Evolutionary conservation across 2,329 filamentous ascomycete genomes (phyloP).

Genomic region (Hypoxylon sp.): DNA sequence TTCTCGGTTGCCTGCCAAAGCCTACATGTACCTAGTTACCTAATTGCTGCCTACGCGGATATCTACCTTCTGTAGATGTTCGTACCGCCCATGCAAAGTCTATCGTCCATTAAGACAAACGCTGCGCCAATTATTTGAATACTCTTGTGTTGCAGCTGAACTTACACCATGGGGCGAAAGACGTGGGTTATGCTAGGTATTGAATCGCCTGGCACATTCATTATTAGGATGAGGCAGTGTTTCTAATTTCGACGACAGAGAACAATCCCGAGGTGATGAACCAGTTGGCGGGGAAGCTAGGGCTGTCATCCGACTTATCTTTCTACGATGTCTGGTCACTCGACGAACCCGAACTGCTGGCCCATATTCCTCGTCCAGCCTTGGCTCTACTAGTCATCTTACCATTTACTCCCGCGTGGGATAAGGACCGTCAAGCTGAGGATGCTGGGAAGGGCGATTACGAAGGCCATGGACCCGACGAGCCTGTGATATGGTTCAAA

Average conservation of each 20-base stretch:
- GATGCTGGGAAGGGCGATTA: constrained; percentile 43
- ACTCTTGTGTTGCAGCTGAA: background rate
- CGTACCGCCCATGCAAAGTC: background rate
- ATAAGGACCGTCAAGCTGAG: constrained; percentile 57
- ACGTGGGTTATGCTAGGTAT: constrained; percentile 41
- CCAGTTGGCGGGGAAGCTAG: constrained; percentile 77
- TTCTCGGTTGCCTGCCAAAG: constrained; percentile 17
- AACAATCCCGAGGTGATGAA: constrained; percentile 86
- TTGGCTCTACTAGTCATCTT: constrained; percentile 86
- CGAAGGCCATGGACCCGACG: constrained; percentile 61
- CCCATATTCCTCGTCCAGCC: constrained; percentile 81
- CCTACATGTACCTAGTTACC: background rate
- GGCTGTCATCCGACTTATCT: constrained; percentile 75
- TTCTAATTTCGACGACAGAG: constrained; percentile 48
- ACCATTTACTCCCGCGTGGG: constrained; percentile 68
- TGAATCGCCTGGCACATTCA: background rate
- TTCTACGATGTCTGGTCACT: constrained; percentile 90
- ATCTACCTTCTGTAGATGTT: background rate
- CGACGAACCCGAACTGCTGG: constrained; percentile 81
- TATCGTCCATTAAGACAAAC: background rate
- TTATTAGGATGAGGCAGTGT: background rate
- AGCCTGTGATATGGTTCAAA: constrained; percentile 85
- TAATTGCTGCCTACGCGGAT: background rate
- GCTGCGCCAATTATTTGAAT: background rate
- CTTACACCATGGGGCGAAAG: constrained; percentile 34